Evolutionary conservation across 2,329 filamentous ascomycete species (phyloP).

Genomic region (Fusarium staphyleae): DNA sequence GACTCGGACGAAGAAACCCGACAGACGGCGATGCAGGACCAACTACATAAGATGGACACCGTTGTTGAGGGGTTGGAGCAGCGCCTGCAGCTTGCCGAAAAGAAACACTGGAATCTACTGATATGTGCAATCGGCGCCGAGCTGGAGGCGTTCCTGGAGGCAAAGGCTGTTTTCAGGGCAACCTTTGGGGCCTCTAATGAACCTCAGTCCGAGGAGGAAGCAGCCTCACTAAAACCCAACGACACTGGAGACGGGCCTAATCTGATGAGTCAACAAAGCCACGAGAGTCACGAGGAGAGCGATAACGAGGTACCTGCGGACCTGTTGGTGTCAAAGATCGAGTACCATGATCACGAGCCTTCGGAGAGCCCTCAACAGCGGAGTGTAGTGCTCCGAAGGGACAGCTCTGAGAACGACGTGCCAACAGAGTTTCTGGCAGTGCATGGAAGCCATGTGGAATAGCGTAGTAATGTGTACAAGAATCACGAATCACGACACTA

Average conservation of each 20-base stretch:
- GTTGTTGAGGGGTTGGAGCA: conserved; percentile 64
- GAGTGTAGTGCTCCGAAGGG: conserved; percentile 35
- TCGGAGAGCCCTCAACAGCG: conserved; percentile 23
- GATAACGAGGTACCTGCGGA: conserved; percentile 55
- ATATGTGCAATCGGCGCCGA: conserved; percentile 80
- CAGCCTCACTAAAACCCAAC: background rate
- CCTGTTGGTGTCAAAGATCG: conserved; percentile 47
- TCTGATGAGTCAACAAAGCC: background rate
- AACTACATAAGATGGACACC: conserved; percentile 63
- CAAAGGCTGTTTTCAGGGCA: conserved; percentile 60
- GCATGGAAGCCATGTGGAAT: conserved; percentile 41
- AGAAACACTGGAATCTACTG: conserved; percentile 74
- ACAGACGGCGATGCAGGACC: conserved; percentile 52
- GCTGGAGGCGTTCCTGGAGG: conserved; percentile 69
- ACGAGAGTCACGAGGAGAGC: conserved; percentile 39
- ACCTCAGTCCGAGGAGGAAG: conserved; percentile 6
- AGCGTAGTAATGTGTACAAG: conserved; percentile 8
- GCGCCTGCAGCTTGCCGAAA: conserved; percentile 62
- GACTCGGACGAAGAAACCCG: conserved; percentile 46
- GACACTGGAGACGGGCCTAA: conserved; percentile 1
- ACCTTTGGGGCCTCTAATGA: conserved; percentile 24
- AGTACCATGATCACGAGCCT: conserved; percentile 34
- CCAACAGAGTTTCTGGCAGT: conserved; percentile 61
- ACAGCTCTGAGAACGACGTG: conserved; percentile 53
- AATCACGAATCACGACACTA: conserved; percentile 23